Evolutionary conservation across 1,139 yeast species (phyloP), one percentile per base, ranked within the genome.

Genomic region (Yamadazyma membranifaciens): DNA sequence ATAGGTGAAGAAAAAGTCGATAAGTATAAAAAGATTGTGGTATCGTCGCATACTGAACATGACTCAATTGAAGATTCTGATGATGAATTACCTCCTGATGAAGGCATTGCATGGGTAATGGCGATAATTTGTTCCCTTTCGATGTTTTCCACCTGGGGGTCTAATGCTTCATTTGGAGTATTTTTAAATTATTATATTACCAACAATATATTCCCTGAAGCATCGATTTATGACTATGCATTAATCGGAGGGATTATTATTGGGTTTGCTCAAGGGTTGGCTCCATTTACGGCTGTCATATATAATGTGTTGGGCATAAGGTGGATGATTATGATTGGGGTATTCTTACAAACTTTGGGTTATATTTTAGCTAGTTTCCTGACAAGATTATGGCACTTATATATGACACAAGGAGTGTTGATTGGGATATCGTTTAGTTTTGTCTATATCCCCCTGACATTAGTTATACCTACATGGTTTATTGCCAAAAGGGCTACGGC

Each of bases 21-120:
- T 20, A 20, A 20, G 24, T 7, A 7, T 20, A 20, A 20, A 7
- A 20, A 20, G 7, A 20, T 20, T 20, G 24, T 6, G 24, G 24
- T 20, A 20, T 20, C 24, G 5, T 20, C 24, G 7, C 7, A 20
- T 6, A 20, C 7, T 20, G 24, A 20, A 20, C 24, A 7, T 20
- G 5, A 20, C 24, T 20, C 24, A 20, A 7, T 20, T 20, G 24
- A 20, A 5, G 24, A 20, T 20, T 20, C 24, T 20, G 24, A 20
- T 20, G 5, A 20, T 20, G 24, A 20, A 20, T 20, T 20, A 34
- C 63, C 67, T 31, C 80, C 83, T 2, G 91, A 84, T 59, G 78
- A 80, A 20, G 87, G 87, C 1, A 75, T 75, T 47, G 88, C 87
- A 1, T 85, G 92, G 89, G 75, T 81, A 6, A 72, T 81, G 40